phyloP scores from a whole-genome alignment of 495 filamentous ascomycete genomes.

The Lasiosphaeria hispida region DNA sequence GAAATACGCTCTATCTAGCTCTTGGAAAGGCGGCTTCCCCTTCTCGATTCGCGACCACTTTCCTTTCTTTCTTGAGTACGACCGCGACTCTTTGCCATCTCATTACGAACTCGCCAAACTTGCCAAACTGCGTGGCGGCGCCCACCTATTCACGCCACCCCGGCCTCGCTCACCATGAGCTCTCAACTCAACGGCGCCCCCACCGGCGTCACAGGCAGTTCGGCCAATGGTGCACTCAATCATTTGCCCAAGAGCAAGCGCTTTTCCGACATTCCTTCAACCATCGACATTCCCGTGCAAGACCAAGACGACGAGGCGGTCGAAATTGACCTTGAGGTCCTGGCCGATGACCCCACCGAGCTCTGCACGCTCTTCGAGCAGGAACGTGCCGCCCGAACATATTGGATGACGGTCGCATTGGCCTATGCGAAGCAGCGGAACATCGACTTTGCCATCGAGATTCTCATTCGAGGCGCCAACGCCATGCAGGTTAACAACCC shows the following conservation, averaged over 20 bases:
- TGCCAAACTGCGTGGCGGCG: background rate
- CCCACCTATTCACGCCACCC: conserved; percentile 11
- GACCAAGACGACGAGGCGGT: conserved; percentile 79
- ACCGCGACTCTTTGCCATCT: conserved; percentile 1
- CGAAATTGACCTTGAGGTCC: conserved; percentile 85
- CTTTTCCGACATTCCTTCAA: conserved; percentile 84
- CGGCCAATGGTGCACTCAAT: conserved; percentile 21
- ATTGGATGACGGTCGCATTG: conserved; percentile 93
- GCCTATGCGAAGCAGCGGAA: conserved; percentile 97
- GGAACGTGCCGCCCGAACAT: conserved; percentile 78
- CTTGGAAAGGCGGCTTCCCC: too few relatives aligned
- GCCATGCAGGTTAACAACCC: conserved; percentile 67
- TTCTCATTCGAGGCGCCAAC: conserved; percentile 76
- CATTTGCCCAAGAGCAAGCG: conserved; percentile 45
- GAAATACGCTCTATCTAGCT: background rate
- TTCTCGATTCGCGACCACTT: background rate
- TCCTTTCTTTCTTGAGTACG: background rate
- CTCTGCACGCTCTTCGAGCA: conserved; percentile 91
- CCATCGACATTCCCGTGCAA: conserved; percentile 87
- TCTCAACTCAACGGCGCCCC: conserved; percentile 29
- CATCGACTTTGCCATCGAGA: conserved; percentile 90
- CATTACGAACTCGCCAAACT: conserved; percentile 1
- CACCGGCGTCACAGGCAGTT: conserved; percentile 27
- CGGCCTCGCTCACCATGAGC: conserved; percentile 31
- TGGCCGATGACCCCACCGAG: conserved; percentile 93